Conservation (phyloP, 495 filamentous ascomycete species). For the Rostrohypoxylon terebratum region DNA sequence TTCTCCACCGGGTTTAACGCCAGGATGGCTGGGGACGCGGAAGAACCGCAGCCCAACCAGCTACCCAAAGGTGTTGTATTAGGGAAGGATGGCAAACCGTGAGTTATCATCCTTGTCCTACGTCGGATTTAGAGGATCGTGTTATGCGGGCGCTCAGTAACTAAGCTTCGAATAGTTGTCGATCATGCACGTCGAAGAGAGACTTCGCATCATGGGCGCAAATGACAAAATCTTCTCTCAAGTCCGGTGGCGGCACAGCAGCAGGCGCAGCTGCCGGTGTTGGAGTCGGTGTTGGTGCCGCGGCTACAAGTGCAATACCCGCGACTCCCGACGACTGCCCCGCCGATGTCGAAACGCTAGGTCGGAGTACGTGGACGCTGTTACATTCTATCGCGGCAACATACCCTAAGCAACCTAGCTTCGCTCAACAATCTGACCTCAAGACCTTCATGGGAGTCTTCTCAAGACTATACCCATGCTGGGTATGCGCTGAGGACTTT, state of each 20-base stretch:
- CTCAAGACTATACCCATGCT: conserved; percentile 90
- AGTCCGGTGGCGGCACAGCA: conserved; percentile 48
- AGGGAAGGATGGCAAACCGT: conserved; percentile 97
- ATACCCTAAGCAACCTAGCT: conserved; percentile 77
- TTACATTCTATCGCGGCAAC: conserved; percentile 89
- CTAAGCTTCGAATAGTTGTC: conserved; percentile 71
- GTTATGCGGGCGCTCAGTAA: conserved; percentile 33
- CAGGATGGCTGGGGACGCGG: conserved; percentile 52
- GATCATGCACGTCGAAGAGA: conserved; percentile 81
- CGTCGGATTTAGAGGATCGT: neutral
- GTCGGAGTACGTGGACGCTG: conserved; percentile 90
- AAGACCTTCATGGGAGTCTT: conserved; percentile 82
- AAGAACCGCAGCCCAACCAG: conserved; percentile 53
- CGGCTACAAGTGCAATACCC: conserved; percentile 43
- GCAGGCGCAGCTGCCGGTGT: conserved; percentile 47
- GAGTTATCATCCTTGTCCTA: conserved; percentile 51
- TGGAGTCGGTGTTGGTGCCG: conserved; percentile 43
- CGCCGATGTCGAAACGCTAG: conserved; percentile 85
- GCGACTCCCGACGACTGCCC: conserved; percentile 68
- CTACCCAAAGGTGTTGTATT: conserved; percentile 84
- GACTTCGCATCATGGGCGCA: conserved; percentile 70
- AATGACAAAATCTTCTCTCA: conserved; percentile 74
- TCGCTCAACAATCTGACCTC: conserved; percentile 77
- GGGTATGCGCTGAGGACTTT: conserved; percentile 94
- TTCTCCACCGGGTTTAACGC: conserved; percentile 10